Conservation (phyloP, 2,329 filamentous ascomycete genomes). For the Dendryphion nanum region DNA sequence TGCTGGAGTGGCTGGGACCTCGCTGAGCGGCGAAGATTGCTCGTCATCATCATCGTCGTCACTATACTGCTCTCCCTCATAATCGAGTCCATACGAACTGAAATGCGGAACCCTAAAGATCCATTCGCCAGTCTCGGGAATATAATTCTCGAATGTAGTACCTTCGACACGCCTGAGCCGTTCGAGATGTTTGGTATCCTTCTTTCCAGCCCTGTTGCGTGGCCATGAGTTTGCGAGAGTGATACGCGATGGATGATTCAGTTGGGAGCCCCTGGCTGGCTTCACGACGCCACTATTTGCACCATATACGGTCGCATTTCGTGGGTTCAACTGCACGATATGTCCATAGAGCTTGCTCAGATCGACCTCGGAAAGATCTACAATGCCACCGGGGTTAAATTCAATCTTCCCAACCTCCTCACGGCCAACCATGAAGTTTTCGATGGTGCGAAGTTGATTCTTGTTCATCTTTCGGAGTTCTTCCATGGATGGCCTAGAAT, state of each 20-base stretch:
- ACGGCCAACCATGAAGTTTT: slow-evolving; percentile 78
- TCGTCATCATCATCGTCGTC: slow-evolving; percentile 66
- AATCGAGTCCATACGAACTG: slow-evolving; percentile 88
- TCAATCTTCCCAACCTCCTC: slow-evolving; percentile 75
- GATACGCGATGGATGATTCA: slow-evolving; percentile 89
- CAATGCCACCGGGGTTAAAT: slow-evolving; percentile 59
- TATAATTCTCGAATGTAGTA: slow-evolving; percentile 80
- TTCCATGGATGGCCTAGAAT: slow-evolving; percentile 74
- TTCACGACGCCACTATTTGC: slow-evolving; percentile 58
- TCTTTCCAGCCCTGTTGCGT: slow-evolving; percentile 65
- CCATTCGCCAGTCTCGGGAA: slow-evolving; percentile 80
- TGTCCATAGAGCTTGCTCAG: slow-evolving; percentile 75
- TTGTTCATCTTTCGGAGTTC: slow-evolving; percentile 79
- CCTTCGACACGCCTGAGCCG: slow-evolving; percentile 75
- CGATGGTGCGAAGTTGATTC: slow-evolving; percentile 71
- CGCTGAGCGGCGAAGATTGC: slow-evolving; percentile 39
- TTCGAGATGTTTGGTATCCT: slow-evolving; percentile 77
- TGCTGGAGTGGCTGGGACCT: slow-evolving; percentile 46
- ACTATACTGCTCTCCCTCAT: slow-evolving; percentile 48
- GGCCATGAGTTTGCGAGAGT: slow-evolving; percentile 93
- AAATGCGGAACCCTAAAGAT: slow-evolving; percentile 93
- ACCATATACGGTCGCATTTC: slow-evolving; percentile 84
- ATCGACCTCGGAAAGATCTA: slow-evolving; percentile 78
- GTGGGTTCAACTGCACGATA: slow-evolving; percentile 73
- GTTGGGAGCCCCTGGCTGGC: slow-evolving; percentile 77